A percentile compares a stretch with the other conserved stretches of the same genome.
phyloP scores from a whole-genome alignment of 1,284 basidiomycete genomes.

The Tylopilus sp. region DNA sequence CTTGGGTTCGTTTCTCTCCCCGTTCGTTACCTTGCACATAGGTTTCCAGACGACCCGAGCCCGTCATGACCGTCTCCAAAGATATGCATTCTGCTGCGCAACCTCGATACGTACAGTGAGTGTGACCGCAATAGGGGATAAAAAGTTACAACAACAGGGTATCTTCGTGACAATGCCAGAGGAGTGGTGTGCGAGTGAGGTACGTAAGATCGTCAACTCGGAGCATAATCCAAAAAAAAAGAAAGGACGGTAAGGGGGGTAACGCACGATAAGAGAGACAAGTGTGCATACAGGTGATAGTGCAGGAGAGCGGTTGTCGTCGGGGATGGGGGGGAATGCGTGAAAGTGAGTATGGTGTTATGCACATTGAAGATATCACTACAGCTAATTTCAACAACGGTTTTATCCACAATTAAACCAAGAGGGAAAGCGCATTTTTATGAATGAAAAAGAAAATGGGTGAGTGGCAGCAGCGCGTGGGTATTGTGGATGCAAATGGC shows the following conservation, averaged over 20 bases:
- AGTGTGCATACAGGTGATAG: constrained; percentile 6
- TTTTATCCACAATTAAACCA: constrained; percentile 35
- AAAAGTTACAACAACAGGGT: constrained; percentile 35
- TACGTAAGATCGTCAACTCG: constrained; percentile 35
- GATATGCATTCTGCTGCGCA: constrained; percentile 38
- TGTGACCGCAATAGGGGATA: constrained; percentile 26
- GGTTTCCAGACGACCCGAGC: too few species aligned
- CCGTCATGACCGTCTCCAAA: constrained; percentile 28
- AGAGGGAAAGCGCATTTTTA: constrained; percentile 20
- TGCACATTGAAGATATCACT: constrained; percentile 33
- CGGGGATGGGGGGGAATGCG: constrained; percentile 4
- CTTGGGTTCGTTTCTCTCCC: too few species aligned
- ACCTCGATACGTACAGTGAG: constrained; percentile 28
- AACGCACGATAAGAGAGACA: constrained; percentile 21
- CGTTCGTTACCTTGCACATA: too few species aligned
- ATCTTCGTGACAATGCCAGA: constrained; percentile 33
- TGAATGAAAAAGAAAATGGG: not conserved
- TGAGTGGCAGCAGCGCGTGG: constrained; percentile 31
- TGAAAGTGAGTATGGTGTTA: constrained; percentile 27
- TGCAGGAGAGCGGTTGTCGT: too few species aligned
- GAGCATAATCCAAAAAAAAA: constrained; percentile 27
- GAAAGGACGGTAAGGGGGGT: constrained; percentile 15
- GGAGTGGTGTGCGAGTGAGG: constrained; percentile 6
- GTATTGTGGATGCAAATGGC: constrained; percentile 31
- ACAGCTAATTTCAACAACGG: constrained; percentile 36